Evolutionary conservation across 768 basidiomycete species (phyloP).

Genomic region (Psilocybe cubensis): DNA sequence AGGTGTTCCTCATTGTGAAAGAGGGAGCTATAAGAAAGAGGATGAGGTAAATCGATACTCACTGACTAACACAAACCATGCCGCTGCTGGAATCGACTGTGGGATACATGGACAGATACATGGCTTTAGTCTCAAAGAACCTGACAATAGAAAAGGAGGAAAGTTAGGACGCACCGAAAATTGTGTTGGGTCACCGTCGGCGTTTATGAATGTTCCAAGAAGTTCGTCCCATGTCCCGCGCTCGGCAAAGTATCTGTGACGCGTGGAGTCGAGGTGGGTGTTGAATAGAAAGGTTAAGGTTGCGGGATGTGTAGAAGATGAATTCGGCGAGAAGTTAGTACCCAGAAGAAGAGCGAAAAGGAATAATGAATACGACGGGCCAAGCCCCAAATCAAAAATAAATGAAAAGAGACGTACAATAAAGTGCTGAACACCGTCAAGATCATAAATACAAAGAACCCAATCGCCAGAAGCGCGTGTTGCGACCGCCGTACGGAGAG

Average conservation of each 20-base stretch:
- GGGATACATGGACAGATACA: background rate
- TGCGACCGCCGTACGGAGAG: slow-evolving; percentile 84
- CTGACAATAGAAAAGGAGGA: background rate
- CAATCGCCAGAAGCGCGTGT: slow-evolving; percentile 82
- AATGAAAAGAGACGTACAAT: slow-evolving; percentile 50
- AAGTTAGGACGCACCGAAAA: slow-evolving; percentile 57
- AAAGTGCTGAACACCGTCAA: slow-evolving; percentile 88
- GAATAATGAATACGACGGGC: background rate
- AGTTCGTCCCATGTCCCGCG: slow-evolving; percentile 87
- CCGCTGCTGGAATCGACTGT: slow-evolving; percentile 44
- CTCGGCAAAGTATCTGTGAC: slow-evolving; percentile 80
- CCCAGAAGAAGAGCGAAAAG: background rate
- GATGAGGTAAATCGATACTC: slow-evolving; percentile 35
- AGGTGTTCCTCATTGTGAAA: too few species aligned
- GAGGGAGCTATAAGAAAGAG: background rate
- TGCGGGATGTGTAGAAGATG: too few species aligned
- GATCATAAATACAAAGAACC: slow-evolving; percentile 89
- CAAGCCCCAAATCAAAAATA: too few species aligned
- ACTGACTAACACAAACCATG: slow-evolving; percentile 85
- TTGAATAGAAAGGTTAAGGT: too few species aligned
- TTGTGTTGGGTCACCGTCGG: slow-evolving; percentile 82
- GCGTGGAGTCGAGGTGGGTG: too few species aligned
- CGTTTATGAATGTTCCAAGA: slow-evolving; percentile 80
- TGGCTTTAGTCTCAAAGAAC: background rate
- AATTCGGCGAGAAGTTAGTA: too few species aligned